Conservation (phyloP, 2,329 filamentous ascomycete genomes). For the Penicillium decumbens region DNA sequence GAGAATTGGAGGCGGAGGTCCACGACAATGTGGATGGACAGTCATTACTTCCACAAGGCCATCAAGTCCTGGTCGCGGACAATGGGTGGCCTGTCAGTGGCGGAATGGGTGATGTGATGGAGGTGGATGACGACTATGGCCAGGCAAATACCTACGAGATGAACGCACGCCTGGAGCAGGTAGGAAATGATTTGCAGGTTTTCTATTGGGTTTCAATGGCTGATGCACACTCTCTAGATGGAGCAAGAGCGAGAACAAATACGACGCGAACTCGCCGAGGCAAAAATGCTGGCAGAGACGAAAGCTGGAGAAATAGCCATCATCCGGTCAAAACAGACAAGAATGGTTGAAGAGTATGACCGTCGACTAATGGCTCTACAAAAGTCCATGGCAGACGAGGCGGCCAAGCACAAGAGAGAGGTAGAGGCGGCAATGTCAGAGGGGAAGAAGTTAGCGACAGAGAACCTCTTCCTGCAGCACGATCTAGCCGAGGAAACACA, state of each 20-base stretch:
- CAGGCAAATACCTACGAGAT: constrained; percentile 11
- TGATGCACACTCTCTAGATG: constrained; percentile 27
- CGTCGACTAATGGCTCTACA: constrained; percentile 50
- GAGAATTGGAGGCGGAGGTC: constrained; percentile 42
- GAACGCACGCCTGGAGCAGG: constrained; percentile 26
- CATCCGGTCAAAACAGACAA: constrained; percentile 55
- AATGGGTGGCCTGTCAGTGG: constrained; percentile 7
- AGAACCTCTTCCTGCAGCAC: constrained; percentile 58
- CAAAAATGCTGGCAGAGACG: constrained; percentile 42
- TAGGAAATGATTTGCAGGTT: constrained; percentile 7
- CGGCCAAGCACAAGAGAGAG: constrained; percentile 51
- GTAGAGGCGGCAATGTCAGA: constrained; percentile 53
- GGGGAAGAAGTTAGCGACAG: constrained; percentile 53
- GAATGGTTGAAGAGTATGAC: constrained; percentile 51
- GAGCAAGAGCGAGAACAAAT: constrained; percentile 40
- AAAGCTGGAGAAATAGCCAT: constrained; percentile 61
- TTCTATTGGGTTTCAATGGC: neutral
- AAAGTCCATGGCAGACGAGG: constrained; percentile 51
- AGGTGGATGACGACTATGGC: constrained; percentile 19
- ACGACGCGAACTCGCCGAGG: constrained; percentile 35
- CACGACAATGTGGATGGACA: constrained; percentile 34
- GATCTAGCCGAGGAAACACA: constrained; percentile 55
- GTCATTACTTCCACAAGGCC: constrained; percentile 10
- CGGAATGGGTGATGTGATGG: constrained; percentile 16
- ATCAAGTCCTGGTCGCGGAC: constrained; percentile 4